Base-by-base conservation (phyloP, 2,329 filamentous ascomycete species). In the Stachybotrys chlorohalonatus region DNA sequence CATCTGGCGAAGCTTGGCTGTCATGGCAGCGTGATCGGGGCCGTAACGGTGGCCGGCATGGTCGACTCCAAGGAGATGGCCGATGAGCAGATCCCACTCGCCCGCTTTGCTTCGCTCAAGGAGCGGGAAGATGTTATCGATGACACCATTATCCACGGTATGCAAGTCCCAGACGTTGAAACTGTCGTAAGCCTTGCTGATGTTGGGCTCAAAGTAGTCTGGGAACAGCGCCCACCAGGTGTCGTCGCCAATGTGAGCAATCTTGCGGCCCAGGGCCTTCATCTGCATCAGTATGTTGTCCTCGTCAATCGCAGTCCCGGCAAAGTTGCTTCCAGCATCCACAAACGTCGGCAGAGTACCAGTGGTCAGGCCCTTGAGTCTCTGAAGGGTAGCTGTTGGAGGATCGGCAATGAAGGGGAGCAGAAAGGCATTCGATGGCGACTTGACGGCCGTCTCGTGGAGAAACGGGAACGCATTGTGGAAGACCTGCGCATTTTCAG, bases 161-260 rank as follows among this genome's bases (percentile, higher is more conserved):
- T 97, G 91, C 63, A 99, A 72, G 69, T 99, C 94, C 90, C 91
- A 96, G 7, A 97, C 94, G 66, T 97, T 96, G 74, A 99, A 95
- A 58, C 93, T 97, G 68, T 97, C 93, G 69, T 96, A 99, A 0
- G 94, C 84, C 62, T 80, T 83, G 62, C 92, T 96, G 55, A 96
- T 83, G 55, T 93, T 88, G 8, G 85, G 75, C 68, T 96, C 86
- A 64, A 99, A 99, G 69, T 95, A 91, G n/a, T 81, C 89, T 0
- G 94, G 94, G 67, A 97, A 99, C 15, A 99, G 76, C 48, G 90
- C 81, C 60, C 91, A 89, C 94, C 94, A 99, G 5, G 94, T 99
- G 71, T 99, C 93, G 68, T 99, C 94, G n/a, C 94, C 94, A 45
- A 99, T 75, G 65, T 99, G 95, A 6, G 92, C 94, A 61, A 99